Evolutionary conservation across 148 eudicot species (phyloP), one percentile per base, ranked within the genome.

Genomic region (Rhododendron kiyosumense): DNA sequence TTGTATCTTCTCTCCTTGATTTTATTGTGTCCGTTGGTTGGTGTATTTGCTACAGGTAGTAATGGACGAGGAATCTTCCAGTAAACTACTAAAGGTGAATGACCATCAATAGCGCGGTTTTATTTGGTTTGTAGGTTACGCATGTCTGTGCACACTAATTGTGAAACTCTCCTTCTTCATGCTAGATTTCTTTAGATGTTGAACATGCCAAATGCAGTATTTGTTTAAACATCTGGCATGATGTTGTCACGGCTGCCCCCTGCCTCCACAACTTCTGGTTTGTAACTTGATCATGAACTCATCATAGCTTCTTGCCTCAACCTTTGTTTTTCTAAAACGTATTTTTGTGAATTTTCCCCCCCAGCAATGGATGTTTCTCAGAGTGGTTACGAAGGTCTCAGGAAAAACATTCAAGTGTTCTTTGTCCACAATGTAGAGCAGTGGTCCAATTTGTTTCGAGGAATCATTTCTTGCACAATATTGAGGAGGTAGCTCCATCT

Each of bases 221-320:
- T 83, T 97, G 99, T 85, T 88, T 95, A 86, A 95, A 93, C 82
- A 87, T 97, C 85, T 97, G 99, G 99, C 98, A 95, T 88, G 99
- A 97, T 87, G 99, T 97, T 80, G 99, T 97, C 71, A 95, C 98
- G 0, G 95, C 89, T 86, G 98, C 98, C 45, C 98, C 99, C 24
- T 97, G 99, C 89, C 98, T 97, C 78, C 99, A 96, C 89, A 96
- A 93, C 87, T 96, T 96, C 87, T 97, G 99, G 99, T 97, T 84
- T 69, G 89, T 83, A n/a, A 52, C 20, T 83, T 63, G 4, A 38
- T 79, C 14, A 24, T 57, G 67, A 30, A 71, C 20, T 32, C 15
- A 30, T 71, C 41, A 71, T 71, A 15, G 22, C 13, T 1, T 30
- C 14, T 71, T 30, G 2, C 38, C 41, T 32, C 38, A 8, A 71